Percentiles rank a stretch among this genome's conserved stretches.
Conservation (phyloP, 805 yeast species). For the Scheffersomyces amazonensis region DNA sequence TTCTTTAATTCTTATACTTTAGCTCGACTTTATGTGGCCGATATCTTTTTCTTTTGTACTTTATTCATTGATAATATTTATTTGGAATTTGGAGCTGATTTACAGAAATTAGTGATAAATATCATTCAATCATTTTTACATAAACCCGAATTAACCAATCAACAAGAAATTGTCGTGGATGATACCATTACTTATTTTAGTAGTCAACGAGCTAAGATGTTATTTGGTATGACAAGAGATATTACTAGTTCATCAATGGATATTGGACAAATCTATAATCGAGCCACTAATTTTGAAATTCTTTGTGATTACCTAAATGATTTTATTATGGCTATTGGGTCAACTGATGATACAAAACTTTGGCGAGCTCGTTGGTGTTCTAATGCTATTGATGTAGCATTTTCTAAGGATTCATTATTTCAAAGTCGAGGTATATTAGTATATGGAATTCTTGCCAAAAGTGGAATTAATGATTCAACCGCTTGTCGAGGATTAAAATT, state of each 20-base stretch:
- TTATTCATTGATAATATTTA: constrained; percentile 53
- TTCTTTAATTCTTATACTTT: constrained; percentile 67
- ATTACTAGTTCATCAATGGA: constrained; percentile 37
- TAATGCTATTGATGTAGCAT: constrained; percentile 61
- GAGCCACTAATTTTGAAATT: constrained; percentile 50
- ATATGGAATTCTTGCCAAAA: constrained; percentile 64
- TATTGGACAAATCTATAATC: constrained; percentile 34
- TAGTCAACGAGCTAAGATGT: constrained; percentile 64
- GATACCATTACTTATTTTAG: constrained; percentile 45
- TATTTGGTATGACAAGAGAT: constrained; percentile 66
- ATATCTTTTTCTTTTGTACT: constrained; percentile 65
- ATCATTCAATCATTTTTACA: constrained; percentile 66
- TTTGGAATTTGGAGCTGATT: constrained; percentile 54
- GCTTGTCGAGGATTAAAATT: constrained; percentile 29
- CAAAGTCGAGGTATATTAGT: constrained; percentile 68
- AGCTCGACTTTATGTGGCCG: constrained; percentile 67
- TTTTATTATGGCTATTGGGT: constrained; percentile 49
- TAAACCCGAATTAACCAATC: constrained; percentile 46
- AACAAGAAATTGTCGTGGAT: constrained; percentile 40
- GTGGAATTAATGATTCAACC: constrained; percentile 59
- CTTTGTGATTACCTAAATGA: constrained; percentile 54
- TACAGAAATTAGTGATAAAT: constrained; percentile 63
- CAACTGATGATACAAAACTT: constrained; percentile 43
- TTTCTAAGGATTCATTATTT: constrained; percentile 51
- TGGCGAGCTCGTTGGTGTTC: constrained; percentile 70